Evolutionary conservation across 305 asterid species (phyloP).

Genomic region (Fraxinus greggii): DNA sequence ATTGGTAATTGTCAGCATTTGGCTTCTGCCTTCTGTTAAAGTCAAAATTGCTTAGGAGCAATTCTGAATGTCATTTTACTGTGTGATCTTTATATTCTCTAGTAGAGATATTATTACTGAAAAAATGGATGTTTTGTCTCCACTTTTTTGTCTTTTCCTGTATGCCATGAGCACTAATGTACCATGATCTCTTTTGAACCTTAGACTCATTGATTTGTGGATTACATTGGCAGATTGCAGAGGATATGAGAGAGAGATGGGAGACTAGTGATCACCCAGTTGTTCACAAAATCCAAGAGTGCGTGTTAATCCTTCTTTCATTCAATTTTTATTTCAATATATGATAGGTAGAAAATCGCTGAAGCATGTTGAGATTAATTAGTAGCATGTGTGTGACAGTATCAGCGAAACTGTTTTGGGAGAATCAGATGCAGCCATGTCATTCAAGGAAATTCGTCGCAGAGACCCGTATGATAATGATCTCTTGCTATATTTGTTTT

Average conservation of each 20-base stretch:
- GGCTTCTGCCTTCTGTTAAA: neutral
- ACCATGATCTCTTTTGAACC: neutral
- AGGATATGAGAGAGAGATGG: slow-evolving; percentile 90
- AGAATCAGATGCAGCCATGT: slow-evolving; percentile 88
- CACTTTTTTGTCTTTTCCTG: neutral
- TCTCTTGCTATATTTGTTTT: slow-evolving; percentile 6
- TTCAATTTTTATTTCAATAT: slow-evolving; percentile 1
- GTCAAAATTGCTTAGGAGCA: neutral
- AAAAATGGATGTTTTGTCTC: neutral
- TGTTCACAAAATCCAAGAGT: slow-evolving; percentile 95
- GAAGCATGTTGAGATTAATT: slow-evolving; percentile 18
- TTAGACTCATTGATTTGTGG: neutral
- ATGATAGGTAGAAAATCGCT: neutral
- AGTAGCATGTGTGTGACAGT: slow-evolving; percentile 44
- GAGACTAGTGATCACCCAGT: slow-evolving; percentile 94
- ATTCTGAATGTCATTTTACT: neutral
- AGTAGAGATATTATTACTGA: neutral
- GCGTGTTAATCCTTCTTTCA: slow-evolving; percentile 23
- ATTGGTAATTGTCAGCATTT: neutral
- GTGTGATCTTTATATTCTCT: neutral
- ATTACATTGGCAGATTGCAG: slow-evolving; percentile 65
- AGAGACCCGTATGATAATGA: slow-evolving; percentile 75
- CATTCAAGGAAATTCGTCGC: slow-evolving; percentile 89
- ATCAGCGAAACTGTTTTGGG: slow-evolving; percentile 84
- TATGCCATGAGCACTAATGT: neutral